Percentiles rank a stretch among this genome's conserved stretches.
Conservation (phyloP, 1,139 yeast species). For the Geotrichum europaeum region DNA sequence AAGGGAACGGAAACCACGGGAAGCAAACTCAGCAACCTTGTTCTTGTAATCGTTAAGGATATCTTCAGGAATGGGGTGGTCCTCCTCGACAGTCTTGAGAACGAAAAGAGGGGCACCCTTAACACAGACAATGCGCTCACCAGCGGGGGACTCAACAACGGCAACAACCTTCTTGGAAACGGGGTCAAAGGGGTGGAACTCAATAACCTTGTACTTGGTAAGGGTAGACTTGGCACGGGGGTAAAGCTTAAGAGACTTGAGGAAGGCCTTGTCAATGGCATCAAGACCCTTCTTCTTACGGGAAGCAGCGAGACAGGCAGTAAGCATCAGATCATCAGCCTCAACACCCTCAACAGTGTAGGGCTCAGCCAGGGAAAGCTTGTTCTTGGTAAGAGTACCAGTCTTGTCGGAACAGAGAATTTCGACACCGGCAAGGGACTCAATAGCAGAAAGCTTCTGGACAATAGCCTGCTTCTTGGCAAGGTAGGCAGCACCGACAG, state of each 20-base stretch:
- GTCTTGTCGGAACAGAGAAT: conserved; percentile 98
- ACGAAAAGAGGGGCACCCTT: conserved; percentile 72
- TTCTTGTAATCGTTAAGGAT: conserved; percentile 59
- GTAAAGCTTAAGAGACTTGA: conserved; percentile 66
- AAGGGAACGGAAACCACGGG: conserved; percentile 67
- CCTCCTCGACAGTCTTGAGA: conserved; percentile 63
- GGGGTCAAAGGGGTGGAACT: conserved; percentile 68
- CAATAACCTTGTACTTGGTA: conserved; percentile 59
- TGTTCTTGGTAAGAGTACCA: conserved; percentile 98
- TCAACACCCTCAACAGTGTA: conserved; percentile 99
- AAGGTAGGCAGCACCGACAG: conserved; percentile 99
- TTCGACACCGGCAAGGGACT: conserved; percentile 98
- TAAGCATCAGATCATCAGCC: conserved; percentile 93
- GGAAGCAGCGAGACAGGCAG: conserved; percentile 97
- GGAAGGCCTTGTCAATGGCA: conserved; percentile 82
- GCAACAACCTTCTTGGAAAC: conserved; percentile 68
- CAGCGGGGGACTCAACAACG: conserved; percentile 61
- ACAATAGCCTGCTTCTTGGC: conserved; percentile 98
- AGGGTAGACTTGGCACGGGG: conserved; percentile 55
- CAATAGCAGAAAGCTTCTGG: conserved; percentile 96
- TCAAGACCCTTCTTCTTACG: conserved; percentile 99
- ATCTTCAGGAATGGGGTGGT: conserved; percentile 61
- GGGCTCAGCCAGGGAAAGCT: conserved; percentile 93
- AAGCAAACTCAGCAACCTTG: conserved; percentile 66
- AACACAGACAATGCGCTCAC: conserved; percentile 61